Evolutionary conservation across 805 yeast species (phyloP).

Genomic region (Ogataea neopini): DNA sequence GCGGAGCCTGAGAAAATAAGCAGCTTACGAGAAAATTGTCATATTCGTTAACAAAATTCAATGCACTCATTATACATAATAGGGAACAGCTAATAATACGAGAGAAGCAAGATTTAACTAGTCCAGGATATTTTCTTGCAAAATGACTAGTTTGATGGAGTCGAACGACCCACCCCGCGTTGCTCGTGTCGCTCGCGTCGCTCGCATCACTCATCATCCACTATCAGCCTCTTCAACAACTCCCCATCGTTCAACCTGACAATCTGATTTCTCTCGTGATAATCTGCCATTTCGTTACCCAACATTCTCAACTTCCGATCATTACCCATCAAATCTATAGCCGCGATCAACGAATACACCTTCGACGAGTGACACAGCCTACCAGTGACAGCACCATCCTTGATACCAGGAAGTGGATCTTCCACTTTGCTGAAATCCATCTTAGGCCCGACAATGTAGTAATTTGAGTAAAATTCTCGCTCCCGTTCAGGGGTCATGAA

Average conservation of each 20-base stretch:
- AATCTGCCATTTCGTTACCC: conserved; percentile 17
- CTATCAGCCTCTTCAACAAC: conserved; percentile 15
- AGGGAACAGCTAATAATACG: no score
- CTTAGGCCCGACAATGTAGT: conserved; percentile 29
- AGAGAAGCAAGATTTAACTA: no score
- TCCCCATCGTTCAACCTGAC: conserved; percentile 19
- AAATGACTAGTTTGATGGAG: no score
- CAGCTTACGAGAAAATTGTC: no score
- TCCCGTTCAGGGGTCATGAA: conserved; percentile 40
- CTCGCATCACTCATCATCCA: conserved; percentile 3
- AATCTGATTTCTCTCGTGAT: conserved; percentile 16
- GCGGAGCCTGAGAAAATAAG: no score
- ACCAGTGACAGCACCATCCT: conserved; percentile 21
- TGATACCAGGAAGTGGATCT: conserved; percentile 27
- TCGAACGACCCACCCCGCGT: no score
- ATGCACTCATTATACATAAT: background rate
- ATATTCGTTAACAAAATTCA: background rate
- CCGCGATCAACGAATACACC: conserved; percentile 22
- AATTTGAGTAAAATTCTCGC: conserved; percentile 41
- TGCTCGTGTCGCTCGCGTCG: no score
- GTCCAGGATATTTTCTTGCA: no score
- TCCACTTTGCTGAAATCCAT: conserved; percentile 22
- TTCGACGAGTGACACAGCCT: conserved; percentile 27
- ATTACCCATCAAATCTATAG: conserved; percentile 11
- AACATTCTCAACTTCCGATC: conserved; percentile 14